Base-by-base conservation (phyloP, 1,284 basidiomycete species). In the Boletus mariae region DNA sequence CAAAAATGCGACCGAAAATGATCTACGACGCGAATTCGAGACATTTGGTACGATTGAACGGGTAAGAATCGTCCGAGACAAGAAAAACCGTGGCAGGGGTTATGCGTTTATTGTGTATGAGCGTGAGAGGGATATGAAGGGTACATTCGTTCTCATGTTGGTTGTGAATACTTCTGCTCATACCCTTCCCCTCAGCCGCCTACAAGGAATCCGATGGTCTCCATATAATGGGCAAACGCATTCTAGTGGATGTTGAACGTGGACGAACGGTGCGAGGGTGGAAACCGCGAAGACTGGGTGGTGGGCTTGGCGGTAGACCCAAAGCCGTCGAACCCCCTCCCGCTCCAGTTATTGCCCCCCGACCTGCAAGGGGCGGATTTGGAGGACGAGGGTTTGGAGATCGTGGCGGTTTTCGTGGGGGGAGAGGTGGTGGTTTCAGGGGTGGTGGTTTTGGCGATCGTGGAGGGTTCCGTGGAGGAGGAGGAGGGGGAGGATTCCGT, bases 131-230 rank as follows among this genome's bases (percentile, higher is more conserved):
- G 97, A 99, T 71, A 99, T 99, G 97, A 98, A 98, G 83, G 92
- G 94, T 94, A 52, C 10, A 63, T 66, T 57, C 52, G 60, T 62
- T 58, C 44, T 47, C 53, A 38, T 47, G 49, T 49, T 56, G 10
- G 45, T 59, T 56, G 46, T 43, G 51, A 51, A 35, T 49, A 35
- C 45, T 40, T 57, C 47, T 52, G 44, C 61, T 59, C 53, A 58
- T 52, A 42, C 20, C 20, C 20, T 40, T 11, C 56, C 34, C 41
- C 51, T 51, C 58, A 96, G 96, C 94, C 57, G 97, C 96, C 10
- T 99, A 98, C 80, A 99, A 98, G 75, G 96, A 99, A 69, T 97
- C 95, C n/a, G 96, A 99, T 65, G 93, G 95, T 13, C 81, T 99
- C 45, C 90, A 93, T 57, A 94, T 99, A 62, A 90, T 94, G 79